Evolutionary conservation across 163 green algal genomes (phyloP).

Genomic region (Chlorella variabilis): DNA sequence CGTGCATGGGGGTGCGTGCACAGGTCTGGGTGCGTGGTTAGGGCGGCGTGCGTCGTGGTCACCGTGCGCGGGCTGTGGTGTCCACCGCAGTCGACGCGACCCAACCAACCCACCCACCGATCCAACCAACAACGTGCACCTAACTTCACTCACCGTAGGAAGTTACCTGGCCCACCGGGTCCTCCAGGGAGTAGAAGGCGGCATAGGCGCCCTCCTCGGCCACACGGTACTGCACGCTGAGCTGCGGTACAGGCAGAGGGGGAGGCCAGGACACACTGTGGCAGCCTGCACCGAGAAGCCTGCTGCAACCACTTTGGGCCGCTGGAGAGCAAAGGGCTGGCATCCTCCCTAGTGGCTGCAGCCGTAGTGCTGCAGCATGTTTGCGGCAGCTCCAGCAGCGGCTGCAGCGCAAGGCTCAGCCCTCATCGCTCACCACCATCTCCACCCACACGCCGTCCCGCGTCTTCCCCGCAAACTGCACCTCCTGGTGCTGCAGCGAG

Average conservation of each 20-base stretch:
- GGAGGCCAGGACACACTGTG: neutral
- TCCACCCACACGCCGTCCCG: conserved; percentile 21
- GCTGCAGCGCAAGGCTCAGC: neutral
- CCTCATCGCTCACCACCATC: conserved; percentile 34
- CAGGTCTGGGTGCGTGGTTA: neutral
- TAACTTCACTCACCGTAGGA: conserved; percentile 23
- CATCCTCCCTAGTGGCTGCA: too few relatives aligned
- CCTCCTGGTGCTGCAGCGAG: conserved; percentile 14
- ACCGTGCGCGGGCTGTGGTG: too few relatives aligned
- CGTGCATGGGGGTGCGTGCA: neutral
- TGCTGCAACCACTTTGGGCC: too few relatives aligned
- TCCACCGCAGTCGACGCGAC: too few relatives aligned
- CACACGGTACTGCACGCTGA: conserved; percentile 33
- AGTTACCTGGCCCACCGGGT: conserved; percentile 20
- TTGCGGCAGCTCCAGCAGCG: neutral
- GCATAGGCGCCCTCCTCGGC: neutral
- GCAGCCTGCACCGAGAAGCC: too few relatives aligned
- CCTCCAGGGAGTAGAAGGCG: conserved; percentile 13
- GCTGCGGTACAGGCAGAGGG: conserved; percentile 1
- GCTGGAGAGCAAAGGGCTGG: neutral
- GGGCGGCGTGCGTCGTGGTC: too few relatives aligned
- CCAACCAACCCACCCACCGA: too few relatives aligned
- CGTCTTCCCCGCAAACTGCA: conserved; percentile 23
- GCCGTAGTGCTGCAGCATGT: too few relatives aligned
- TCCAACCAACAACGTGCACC: too few relatives aligned